Evolutionary conservation across 2,329 filamentous ascomycete genomes (phyloP).

Genomic region (Fusarium nanum): DNA sequence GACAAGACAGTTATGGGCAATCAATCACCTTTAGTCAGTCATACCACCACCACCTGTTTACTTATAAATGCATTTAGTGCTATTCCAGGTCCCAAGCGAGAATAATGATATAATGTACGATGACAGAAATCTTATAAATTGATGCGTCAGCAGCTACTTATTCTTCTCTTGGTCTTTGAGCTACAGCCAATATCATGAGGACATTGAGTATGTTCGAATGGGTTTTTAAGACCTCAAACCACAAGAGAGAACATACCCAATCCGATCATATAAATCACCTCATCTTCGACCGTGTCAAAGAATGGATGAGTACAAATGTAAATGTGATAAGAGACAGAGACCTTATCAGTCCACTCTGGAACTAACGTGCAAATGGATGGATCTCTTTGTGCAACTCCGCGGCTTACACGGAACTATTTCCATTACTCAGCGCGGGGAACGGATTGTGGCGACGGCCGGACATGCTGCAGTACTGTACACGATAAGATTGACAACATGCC

Average conservation of each 20-base stretch:
- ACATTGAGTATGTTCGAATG: neutral
- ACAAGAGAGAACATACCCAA: neutral
- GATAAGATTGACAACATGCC: constrained; percentile 29
- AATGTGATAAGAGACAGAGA: neutral
- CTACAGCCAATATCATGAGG: neutral
- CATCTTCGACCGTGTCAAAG: neutral
- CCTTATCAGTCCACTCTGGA: neutral
- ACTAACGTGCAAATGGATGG: neutral
- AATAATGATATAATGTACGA: neutral
- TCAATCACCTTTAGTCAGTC: neutral
- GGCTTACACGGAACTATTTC: constrained; percentile 16
- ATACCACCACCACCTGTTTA: neutral
- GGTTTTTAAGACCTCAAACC: neutral
- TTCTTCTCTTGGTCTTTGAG: neutral
- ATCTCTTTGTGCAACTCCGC: constrained; percentile 23
- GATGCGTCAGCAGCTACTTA: neutral
- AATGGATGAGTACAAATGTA: neutral
- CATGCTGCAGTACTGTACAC: neutral
- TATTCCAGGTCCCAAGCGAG: neutral
- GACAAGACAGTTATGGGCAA: too few species aligned
- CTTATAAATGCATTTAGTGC: neutral
- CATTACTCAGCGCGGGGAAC: constrained; percentile 38
- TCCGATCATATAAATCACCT: neutral
- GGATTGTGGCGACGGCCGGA: constrained; percentile 29
- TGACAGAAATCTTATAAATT: neutral